phyloP scores from a whole-genome alignment of 2,329 filamentous ascomycete species.

The Cordyceps fumosorosea region DNA sequence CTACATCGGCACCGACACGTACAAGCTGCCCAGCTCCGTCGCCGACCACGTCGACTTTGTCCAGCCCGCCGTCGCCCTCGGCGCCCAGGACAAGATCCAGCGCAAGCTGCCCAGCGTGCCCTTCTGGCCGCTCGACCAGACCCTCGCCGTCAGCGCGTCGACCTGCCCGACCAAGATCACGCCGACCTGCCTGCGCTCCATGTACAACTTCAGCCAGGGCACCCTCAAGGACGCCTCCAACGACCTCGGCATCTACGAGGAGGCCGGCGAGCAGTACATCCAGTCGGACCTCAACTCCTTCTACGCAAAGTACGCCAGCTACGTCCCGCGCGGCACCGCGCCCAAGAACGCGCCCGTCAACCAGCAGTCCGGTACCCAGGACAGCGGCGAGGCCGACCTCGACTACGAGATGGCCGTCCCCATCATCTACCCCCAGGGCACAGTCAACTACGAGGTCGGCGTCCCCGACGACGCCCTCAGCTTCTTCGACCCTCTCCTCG shows the following conservation, averaged over 20 bases:
- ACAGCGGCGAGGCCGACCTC: constrained; percentile 37
- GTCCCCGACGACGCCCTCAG: constrained; percentile 17
- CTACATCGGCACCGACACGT: constrained; percentile 31
- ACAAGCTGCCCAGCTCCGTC: constrained; percentile 32
- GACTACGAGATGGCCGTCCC: constrained; percentile 44
- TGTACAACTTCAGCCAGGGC: constrained; percentile 43
- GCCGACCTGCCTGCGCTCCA: neutral
- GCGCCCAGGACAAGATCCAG: neutral
- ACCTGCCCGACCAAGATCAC: neutral
- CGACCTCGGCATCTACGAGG: constrained; percentile 36
- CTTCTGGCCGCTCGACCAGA: neutral
- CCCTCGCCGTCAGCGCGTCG: constrained; percentile 30
- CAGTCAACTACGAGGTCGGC: constrained; percentile 31
- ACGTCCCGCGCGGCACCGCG: constrained; percentile 30
- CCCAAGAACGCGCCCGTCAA: constrained; percentile 28
- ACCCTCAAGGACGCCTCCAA: constrained; percentile 29
- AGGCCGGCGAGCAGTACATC: constrained; percentile 32
- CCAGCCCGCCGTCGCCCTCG: constrained; percentile 29
- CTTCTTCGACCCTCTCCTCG: constrained; percentile 40
- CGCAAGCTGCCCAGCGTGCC: constrained; percentile 15
- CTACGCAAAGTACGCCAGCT: constrained; percentile 26
- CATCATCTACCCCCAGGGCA: constrained; percentile 44
- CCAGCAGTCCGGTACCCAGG: constrained; percentile 17
- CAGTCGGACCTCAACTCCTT: constrained; percentile 34
- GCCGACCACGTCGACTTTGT: constrained; percentile 33